Evolutionary conservation across 1,284 basidiomycete species (phyloP), one percentile per base, ranked within the genome.

Genomic region (Phaffia rhodozyma): DNA sequence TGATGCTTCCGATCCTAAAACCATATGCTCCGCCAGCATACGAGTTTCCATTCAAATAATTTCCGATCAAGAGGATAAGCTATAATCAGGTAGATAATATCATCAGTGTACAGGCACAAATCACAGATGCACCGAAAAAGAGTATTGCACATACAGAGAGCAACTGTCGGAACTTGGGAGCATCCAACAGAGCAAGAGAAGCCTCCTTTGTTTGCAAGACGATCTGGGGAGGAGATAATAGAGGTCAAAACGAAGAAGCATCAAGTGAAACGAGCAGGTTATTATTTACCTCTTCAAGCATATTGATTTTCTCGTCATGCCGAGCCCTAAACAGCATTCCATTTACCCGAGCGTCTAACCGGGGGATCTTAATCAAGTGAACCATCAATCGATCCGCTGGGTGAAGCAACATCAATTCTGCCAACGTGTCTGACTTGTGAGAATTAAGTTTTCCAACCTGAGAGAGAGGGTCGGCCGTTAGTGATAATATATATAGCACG

Each of bases 21-120:
- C 94, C 94, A 71, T 91, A 96, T 0, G 96, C 96, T 32, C 93
- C 94, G 67, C 94, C 94, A 74, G 97, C 97, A 71, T 92, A 84
- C 67, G 93, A 92, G 52, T 91, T 89, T 29, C 92, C 91, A 73
- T 98, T 98, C 84, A 98, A 91, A 74, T 91, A 98, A 75, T 98
- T 98, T 67, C 94, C 94, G 72, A 98, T 85, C 70, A 96, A 82
- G 16, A 98, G 83, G 68, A 98, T 94, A 55, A 97, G 80, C 87
- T 91, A 67, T 7, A 57, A 58, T 55, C 25, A 66, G 58, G 7
- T 27, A 58, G 63, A 71, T 18, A 20, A 60, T 34, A 73, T 66
- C 59, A 23, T 70, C 54, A 55, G 51, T 11, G 21, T 27, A 52
- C 43, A n/a, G 55, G 25, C 2, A 7, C 32, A 20, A 48, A 53